Evolutionary conservation across 768 basidiomycete species (phyloP), one percentile per base, ranked within the genome.

Genomic region (Boletus rubescentipes): DNA sequence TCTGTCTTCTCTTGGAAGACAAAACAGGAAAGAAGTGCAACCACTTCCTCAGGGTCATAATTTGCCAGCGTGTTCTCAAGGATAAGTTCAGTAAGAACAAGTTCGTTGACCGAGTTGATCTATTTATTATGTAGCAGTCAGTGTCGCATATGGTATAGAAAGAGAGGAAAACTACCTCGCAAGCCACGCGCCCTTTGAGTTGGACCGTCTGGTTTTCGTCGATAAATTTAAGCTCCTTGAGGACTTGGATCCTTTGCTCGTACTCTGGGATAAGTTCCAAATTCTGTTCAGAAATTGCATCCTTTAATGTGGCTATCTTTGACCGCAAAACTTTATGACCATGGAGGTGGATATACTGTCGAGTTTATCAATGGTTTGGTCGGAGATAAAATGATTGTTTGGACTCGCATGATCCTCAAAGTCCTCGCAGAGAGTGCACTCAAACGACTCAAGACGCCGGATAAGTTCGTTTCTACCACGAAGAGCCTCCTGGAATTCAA

Each of bases 1-100:
- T 97, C 93, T 14, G 94, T 93, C 75, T 97, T 98, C 69, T 99
- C 97, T 69, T 98, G 97, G 72, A 99, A 99, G 38, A 99, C 89
- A 67, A 99, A 98, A 66, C 91, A 91, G 4, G 96, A 98, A 6
- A 99, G 79, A 26, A 99, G 79, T 2, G 97, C 95, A 37, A 96
- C 97, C 46, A 96, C 93, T 73, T 98, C 97, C 69, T 93, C 93
- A 0, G 97, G 92, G 42, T 93, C 93, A 67, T 91, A 98, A 14
- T 77, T 75, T 7, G 93, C 92, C 29, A 98, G 77, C 0, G 91
- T 89, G 66, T 99, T 99, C 66, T 99, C 97, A 47, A 98, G 80
- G 51, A 99, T 96, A 46, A 99, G 82, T 65, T 99, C 97, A 0
- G 97, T 99, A 43, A 98, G 77, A 44, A 99, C 83, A 23, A 99